Evolutionary conservation across 345 rosid genomes (phyloP).

Genomic region (Dipteronia sinensis): DNA sequence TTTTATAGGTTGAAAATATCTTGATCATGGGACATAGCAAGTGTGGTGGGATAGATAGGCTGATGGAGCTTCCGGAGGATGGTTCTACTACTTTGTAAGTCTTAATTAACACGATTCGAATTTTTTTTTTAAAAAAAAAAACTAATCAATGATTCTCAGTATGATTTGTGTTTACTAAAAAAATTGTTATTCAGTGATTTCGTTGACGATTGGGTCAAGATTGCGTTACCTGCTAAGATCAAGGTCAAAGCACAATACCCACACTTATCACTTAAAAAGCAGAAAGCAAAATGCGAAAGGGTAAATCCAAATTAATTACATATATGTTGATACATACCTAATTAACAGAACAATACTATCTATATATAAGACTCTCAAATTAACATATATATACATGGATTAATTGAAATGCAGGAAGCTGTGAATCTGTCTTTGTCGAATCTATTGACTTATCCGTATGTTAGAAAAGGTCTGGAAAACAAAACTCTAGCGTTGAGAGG

Average conservation of each 20-base stretch:
- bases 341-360: not conserved
- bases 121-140: not conserved
- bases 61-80: slow-evolving; percentile 21
- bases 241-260: slow-evolving; percentile 24
- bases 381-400: not conserved
- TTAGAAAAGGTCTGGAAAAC: slow-evolving; percentile 13
- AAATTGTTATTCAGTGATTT: slow-evolving; percentile 26
- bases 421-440: slow-evolving; percentile 31
- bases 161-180: too few relatives aligned
- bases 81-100: slow-evolving; percentile 23
- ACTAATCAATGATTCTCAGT: not conserved
- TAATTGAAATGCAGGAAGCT: slow-evolving; percentile 27
- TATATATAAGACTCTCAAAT: not conserved
- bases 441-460: slow-evolving; percentile 29
- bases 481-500: slow-evolving; percentile 21
- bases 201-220: slow-evolving; percentile 36
- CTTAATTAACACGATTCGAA: not conserved
- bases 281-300: slow-evolving; percentile 17
- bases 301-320: slow-evolving; percentile 3
- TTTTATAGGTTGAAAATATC: slow-evolving; percentile 24
- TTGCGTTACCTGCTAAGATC: slow-evolving; percentile 32
- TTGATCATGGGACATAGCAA: slow-evolving; percentile 27
- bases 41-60: slow-evolving; percentile 32
- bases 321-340: not conserved
- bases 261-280: not conserved